These are phyloP conservation scores for Metschnikowia picachoensis DNA, from an alignment of 805 yeast genomes.

Conservation along the genomic window DNA sequence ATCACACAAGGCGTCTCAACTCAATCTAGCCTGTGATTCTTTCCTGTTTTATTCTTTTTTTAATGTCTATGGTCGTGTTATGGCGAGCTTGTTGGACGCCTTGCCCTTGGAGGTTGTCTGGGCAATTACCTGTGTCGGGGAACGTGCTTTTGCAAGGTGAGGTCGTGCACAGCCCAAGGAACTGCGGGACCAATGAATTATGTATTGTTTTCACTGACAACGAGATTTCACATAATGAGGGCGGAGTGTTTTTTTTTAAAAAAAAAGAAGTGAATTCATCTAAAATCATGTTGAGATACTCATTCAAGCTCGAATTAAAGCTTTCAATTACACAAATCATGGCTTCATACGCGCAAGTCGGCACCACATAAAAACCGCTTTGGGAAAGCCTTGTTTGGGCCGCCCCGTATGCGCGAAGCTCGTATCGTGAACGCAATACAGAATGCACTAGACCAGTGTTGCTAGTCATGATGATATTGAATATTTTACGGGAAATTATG, in stretches of 20 bases:
- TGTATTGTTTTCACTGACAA: not conserved
- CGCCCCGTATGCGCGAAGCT: not conserved
- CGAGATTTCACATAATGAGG: too few species aligned
- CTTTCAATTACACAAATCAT: too few species aligned
- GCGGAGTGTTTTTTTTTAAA: too few species aligned
- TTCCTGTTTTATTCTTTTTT: too few species aligned
- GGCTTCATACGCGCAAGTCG: not conserved
- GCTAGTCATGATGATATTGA: too few species aligned
- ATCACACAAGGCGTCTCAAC: too few species aligned
- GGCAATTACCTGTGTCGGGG: slow-evolving; percentile 1
- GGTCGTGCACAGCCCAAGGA: slow-evolving; percentile 6
- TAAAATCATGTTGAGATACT: too few species aligned
- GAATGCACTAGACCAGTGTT: not conserved
- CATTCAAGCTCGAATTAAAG: too few species aligned
- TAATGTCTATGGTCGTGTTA: too few species aligned
- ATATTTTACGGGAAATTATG: too few species aligned
- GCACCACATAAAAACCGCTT: not conserved
- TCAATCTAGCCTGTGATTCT: not conserved
- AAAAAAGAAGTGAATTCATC: too few species aligned
- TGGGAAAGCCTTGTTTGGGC: not conserved
- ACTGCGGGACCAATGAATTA: slow-evolving; percentile 5
- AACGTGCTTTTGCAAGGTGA: slow-evolving; percentile 5
- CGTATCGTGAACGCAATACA: slow-evolving; percentile 4
- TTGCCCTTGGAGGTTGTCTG: not conserved
- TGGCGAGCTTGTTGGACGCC: too few species aligned